Evolutionary conservation across 2,329 filamentous ascomycete genomes (phyloP).

Genomic region (Hymenoscyphus salicellus): DNA sequence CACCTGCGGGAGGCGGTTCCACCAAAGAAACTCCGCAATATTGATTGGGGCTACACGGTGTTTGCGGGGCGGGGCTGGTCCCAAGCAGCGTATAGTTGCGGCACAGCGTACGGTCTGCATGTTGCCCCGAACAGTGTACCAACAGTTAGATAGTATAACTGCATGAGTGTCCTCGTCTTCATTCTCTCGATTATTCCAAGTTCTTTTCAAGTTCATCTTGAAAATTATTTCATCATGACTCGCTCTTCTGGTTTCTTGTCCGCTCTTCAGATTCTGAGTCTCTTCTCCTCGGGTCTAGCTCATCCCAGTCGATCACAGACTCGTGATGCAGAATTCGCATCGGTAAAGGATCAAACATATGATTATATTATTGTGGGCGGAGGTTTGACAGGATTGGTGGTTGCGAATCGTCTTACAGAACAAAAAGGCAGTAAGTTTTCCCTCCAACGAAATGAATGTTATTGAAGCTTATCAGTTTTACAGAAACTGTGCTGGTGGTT

Average conservation of each 20-base stretch:
- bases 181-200: background rate
- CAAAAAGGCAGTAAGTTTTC: slow-evolving; percentile 2
- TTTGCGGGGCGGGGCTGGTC: background rate
- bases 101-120: background rate
- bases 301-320: background rate
- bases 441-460: background rate
- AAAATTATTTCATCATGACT: background rate
- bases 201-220: background rate
- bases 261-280: background rate
- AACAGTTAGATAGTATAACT: background rate
- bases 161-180: background rate
- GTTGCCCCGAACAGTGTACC: background rate
- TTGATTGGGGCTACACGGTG: background rate
- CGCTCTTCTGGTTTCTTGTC: background rate
- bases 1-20: background rate
- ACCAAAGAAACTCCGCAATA: background rate
- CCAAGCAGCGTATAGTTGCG: background rate
- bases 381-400: slow-evolving; percentile 8
- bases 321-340: background rate
- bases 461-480: background rate
- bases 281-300: background rate
- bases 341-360: slow-evolving; percentile 4
- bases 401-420: slow-evolving; percentile 12
- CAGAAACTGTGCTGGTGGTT: slow-evolving; percentile 39
- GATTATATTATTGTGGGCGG: slow-evolving; percentile 11